phyloP scores from a whole-genome alignment of 2,329 filamentous ascomycete genomes.

The Hortaea werneckii region DNA sequence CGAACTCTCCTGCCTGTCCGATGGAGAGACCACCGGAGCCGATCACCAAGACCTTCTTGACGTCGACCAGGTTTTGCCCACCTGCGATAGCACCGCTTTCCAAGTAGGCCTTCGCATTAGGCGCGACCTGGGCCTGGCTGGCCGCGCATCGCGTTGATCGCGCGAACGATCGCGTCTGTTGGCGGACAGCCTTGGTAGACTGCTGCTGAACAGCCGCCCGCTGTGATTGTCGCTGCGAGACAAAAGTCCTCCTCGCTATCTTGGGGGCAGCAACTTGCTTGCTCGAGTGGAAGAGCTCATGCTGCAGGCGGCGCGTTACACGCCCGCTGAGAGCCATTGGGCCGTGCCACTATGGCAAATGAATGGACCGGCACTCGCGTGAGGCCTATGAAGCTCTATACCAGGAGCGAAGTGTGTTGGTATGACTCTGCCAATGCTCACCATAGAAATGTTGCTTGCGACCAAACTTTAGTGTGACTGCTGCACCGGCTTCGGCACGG shows the following conservation, averaged over 20 bases:
- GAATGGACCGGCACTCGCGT: not conserved
- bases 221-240: constrained; percentile 11
- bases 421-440: too few relatives aligned
- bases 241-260: constrained; percentile 19
- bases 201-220: constrained; percentile 11
- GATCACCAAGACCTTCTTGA: constrained; percentile 96
- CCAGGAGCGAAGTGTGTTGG: too few relatives aligned
- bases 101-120: constrained; percentile 77
- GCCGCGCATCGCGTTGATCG: constrained; percentile 16
- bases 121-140: constrained; percentile 53
- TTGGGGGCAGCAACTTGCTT: constrained; percentile 13
- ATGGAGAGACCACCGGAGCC: constrained; percentile 91
- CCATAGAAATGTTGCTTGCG: too few relatives aligned
- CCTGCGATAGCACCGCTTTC: constrained; percentile 78
- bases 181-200: constrained; percentile 6
- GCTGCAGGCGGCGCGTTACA: constrained; percentile 21
- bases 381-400: not conserved
- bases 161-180: constrained; percentile 17
- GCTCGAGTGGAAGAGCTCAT: constrained; percentile 18
- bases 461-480: too few relatives aligned
- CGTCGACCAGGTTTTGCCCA: constrained; percentile 66
- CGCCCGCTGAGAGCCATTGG: constrained; percentile 26
- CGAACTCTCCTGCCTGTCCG: constrained; percentile 95
- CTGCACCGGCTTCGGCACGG: too few relatives aligned
- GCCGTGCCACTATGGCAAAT: not conserved